These are phyloP conservation scores for Pichia kluyveri DNA, from an alignment of 805 yeast species.

Conservation along the genomic window DNA sequence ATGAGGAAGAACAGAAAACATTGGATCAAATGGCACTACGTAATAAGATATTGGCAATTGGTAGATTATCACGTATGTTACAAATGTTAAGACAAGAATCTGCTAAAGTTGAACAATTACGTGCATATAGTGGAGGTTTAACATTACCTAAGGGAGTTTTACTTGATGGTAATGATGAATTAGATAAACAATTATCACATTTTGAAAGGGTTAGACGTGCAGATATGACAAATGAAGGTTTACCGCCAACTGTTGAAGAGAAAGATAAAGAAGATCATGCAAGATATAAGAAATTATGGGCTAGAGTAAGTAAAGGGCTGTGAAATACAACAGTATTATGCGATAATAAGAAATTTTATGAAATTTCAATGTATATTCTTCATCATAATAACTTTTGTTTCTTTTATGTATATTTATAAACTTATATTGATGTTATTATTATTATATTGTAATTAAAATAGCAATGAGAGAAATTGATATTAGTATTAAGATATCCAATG, in stretches of 20 bases:
- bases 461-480: no score
- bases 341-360: no score
- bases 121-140: conserved; percentile 61
- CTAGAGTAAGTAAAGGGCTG: not conserved
- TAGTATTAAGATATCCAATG: no score
- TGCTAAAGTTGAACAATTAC: conserved; percentile 77
- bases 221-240: conserved; percentile 73
- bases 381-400: not conserved
- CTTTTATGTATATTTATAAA: no score
- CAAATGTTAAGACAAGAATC: conserved; percentile 81
- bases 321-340: not conserved
- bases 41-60: conserved; percentile 89
- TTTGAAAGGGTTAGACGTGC: conserved; percentile 81
- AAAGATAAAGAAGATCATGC: conserved; percentile 6
- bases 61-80: conserved; percentile 93
- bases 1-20: conserved; percentile 9
- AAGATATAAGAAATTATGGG: conserved; percentile 8
- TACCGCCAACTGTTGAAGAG: conserved; percentile 57
- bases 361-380: no score
- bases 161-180: conserved; percentile 72
- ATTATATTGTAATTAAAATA: no score
- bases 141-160: conserved; percentile 78
- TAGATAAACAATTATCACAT: conserved; percentile 56
- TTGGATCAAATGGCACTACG: conserved; percentile 42
- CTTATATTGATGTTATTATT: no score